Percentiles rank a stretch among this genome's conserved stretches.
Evolutionary conservation across 768 basidiomycete species (phyloP).

Genomic region (Rhizopogon vinicolor): DNA sequence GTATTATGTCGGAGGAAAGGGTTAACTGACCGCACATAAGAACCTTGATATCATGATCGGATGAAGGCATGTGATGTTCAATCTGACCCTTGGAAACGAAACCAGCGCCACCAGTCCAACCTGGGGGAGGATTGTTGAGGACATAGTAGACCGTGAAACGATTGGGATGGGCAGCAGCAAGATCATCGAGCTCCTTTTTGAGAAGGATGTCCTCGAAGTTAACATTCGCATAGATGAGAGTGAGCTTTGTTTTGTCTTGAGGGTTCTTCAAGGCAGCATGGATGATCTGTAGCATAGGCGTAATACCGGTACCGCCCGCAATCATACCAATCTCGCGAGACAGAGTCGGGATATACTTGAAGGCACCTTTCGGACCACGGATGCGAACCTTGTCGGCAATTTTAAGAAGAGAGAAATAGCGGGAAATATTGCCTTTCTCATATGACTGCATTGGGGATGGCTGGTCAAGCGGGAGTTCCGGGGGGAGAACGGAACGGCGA

Average conservation of each 20-base stretch:
- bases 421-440: conserved; percentile 96
- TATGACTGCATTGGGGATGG: conserved; percentile 58
- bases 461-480: background rate
- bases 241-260: conserved; percentile 75
- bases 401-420: conserved; percentile 74
- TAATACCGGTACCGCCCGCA: conserved; percentile 97
- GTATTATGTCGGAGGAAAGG: background rate
- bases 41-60: conserved; percentile 67
- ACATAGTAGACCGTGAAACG: conserved; percentile 86
- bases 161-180: conserved; percentile 54
- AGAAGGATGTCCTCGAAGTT: conserved; percentile 90
- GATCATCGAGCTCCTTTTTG: conserved; percentile 79
- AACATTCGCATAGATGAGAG: conserved; percentile 96
- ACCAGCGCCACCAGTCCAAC: conserved; percentile 86
- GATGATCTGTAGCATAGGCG: conserved; percentile 98
- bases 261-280: conserved; percentile 89
- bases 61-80: conserved; percentile 68
- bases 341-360: conserved; percentile 73
- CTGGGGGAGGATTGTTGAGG: conserved; percentile 88
- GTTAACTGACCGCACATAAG: conserved; percentile 75
- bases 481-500: background rate
- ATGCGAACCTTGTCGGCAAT: conserved; percentile 85
- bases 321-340: conserved; percentile 91
- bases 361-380: conserved; percentile 96
- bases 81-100: conserved; percentile 95